Evolutionary conservation across 148 eudicot genomes (phyloP).

Genomic region (Chenopodium suecicum): DNA sequence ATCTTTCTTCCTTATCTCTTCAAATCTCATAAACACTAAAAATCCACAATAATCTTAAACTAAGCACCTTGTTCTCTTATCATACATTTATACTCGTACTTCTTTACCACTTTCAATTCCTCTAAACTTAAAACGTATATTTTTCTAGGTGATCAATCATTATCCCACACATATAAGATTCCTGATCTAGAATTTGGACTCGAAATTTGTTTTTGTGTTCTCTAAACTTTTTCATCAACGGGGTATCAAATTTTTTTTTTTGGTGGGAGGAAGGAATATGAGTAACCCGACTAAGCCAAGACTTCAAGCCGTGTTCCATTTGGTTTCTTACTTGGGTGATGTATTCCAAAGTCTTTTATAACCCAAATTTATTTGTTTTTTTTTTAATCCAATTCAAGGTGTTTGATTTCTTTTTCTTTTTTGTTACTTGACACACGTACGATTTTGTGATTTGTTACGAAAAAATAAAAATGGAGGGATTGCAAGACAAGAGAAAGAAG

Average conservation of each 20-base stretch:
- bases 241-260: neutral
- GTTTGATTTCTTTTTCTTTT: too few relatives aligned
- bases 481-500: conserved; percentile 39
- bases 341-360: neutral
- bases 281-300: conserved; percentile 10
- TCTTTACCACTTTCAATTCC: neutral
- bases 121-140: too few relatives aligned
- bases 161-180: too few relatives aligned
- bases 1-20: neutral
- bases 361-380: neutral
- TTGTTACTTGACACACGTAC: neutral
- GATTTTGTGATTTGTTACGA: neutral
- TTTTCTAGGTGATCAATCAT: neutral
- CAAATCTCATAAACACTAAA: neutral
- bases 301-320: conserved; percentile 3
- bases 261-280: conserved; percentile 3
- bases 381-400: too few relatives aligned
- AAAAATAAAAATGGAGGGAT: conserved; percentile 34
- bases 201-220: too few relatives aligned
- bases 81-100: neutral
- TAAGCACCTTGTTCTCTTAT: neutral
- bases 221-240: too few relatives aligned
- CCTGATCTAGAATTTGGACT: too few relatives aligned
- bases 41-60: neutral
- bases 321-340: conserved; percentile 15